Evolutionary conservation across 2,329 filamentous ascomycete species (phyloP).

Genomic region (Microdochium trichocladiopsis): DNA sequence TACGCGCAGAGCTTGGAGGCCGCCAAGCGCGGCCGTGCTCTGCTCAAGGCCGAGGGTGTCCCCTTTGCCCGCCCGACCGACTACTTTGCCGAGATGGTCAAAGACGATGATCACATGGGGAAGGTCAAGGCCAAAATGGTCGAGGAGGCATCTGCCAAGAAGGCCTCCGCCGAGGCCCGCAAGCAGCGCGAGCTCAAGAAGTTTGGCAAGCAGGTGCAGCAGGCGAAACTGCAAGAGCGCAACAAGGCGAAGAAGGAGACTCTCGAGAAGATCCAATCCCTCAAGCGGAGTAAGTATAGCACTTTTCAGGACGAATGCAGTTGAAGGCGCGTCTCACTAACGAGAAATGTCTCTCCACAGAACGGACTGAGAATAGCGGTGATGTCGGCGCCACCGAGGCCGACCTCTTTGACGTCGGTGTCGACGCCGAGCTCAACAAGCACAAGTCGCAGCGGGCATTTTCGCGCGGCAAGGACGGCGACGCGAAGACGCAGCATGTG

Average conservation of each 20-base stretch:
- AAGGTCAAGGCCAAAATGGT: constrained; percentile 90
- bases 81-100: constrained; percentile 99
- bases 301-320: not conserved
- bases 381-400: constrained; percentile 65
- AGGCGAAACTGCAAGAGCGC: constrained; percentile 91
- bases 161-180: constrained; percentile 83
- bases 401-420: constrained; percentile 85
- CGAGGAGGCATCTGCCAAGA: constrained; percentile 86
- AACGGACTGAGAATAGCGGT: constrained; percentile 68
- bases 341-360: constrained; percentile 37
- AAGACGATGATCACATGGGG: constrained; percentile 97
- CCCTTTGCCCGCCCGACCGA: constrained; percentile 85
- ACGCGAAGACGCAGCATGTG: constrained; percentile 26
- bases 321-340: constrained; percentile 10
- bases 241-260: constrained; percentile 89
- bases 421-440: constrained; percentile 60
- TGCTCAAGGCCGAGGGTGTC: constrained; percentile 74
- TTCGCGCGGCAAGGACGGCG: constrained; percentile 27
- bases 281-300: constrained; percentile 84
- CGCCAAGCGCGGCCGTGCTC: constrained; percentile 62
- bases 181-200: constrained; percentile 95
- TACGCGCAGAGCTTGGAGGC: constrained; percentile 84
- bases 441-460: constrained; percentile 33
- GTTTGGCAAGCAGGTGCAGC: constrained; percentile 97
- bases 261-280: constrained; percentile 85